Evolutionary conservation across 306 rosid species (phyloP), one percentile per base, ranked within the genome.

Genomic region (Aeschynomene evenia): DNA sequence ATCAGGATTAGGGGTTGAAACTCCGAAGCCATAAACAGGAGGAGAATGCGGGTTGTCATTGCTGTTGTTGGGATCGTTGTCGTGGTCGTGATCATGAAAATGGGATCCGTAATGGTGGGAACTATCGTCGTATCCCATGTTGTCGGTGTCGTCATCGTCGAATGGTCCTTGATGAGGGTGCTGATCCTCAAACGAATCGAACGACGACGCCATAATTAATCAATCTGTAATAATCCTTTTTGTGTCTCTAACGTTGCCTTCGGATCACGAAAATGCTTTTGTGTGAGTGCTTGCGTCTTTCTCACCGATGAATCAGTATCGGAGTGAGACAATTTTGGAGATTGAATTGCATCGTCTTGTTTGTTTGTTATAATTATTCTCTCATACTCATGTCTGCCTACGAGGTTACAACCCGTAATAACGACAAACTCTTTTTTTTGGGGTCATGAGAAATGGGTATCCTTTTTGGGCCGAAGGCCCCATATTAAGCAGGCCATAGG

Each of bases 171-270:
- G 63, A 2, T 53, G 12, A 39, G 18, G 50, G 15, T 12, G 51
- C 9, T 45, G 26, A 2, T 71, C 73, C 6, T 69, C 69, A 59
- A 91, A 84, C 1, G 90, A 57, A 42, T 86, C 90, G 71, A 82
- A 90, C 20, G 96, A 86, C 61, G 80, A 86, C 61, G 80, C 91
- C 96, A 85, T 85, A 69, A 9, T 61, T 24, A n/a, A n/a, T n/a
- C n/a, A n/a, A n/a, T n/a, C n/a, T n/a, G n/a, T n/a, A n/a, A n/a
- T n/a, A n/a, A n/a, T n/a, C n/a, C n/a, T n/a, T n/a, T 18, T 20
- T 28, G 42, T 7, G 3, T 31, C 52, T n/a, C 19, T 40, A 57
- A 72, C 82, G 78, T 37, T 18, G 70, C 28, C 31, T 66, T 78
- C 78, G 82, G 78, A 78, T 78, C 82, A 48, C 24, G 52, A 65